Evolutionary conservation across 2,329 filamentous ascomycete species (phyloP).

Genomic region (Fusarium liriodendri): DNA sequence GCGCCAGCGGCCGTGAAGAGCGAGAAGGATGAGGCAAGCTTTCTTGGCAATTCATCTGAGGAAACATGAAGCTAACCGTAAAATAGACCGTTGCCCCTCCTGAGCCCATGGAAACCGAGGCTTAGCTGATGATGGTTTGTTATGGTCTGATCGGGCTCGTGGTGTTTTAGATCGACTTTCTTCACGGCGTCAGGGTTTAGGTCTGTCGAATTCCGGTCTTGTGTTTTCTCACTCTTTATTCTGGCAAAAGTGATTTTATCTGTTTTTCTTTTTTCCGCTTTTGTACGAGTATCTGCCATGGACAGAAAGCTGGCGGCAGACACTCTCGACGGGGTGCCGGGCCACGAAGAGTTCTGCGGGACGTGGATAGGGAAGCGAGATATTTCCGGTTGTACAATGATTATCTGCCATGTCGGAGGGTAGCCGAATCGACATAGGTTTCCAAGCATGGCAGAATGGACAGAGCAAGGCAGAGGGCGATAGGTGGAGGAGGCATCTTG

Average conservation of each 20-base stretch:
- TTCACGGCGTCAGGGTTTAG: conserved; percentile 45
- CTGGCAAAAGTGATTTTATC: conserved; percentile 42
- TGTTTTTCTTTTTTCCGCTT: conserved; percentile 34
- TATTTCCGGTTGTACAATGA: conserved; percentile 41
- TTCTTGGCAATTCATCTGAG: neutral
- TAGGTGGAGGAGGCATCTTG: conserved; percentile 21
- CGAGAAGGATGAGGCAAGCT: conserved; percentile 52
- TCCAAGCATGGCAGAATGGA: conserved; percentile 4
- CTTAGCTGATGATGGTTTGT: conserved; percentile 40
- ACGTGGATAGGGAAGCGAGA: conserved; percentile 10
- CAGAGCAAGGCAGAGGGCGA: conserved; percentile 22
- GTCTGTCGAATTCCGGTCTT: conserved; percentile 39
- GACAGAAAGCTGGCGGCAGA: conserved; percentile 23
- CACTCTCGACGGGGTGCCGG: conserved; percentile 21
- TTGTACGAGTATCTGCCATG: conserved; percentile 45
- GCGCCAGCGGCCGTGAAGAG: conserved; percentile 36
- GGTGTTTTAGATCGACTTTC: conserved; percentile 40
- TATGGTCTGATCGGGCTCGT: conserved; percentile 17
- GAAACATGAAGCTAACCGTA: conserved; percentile 16
- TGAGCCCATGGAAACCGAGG: conserved; percentile 52
- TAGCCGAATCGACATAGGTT: conserved; percentile 5
- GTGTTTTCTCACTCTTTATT: conserved; percentile 30
- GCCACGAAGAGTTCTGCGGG: conserved; percentile 24
- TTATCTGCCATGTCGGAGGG: conserved; percentile 22
- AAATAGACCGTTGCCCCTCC: conserved; percentile 44